Conservation (phyloP, 768 basidiomycete genomes). For the Coprinopsis cinerea region DNA sequence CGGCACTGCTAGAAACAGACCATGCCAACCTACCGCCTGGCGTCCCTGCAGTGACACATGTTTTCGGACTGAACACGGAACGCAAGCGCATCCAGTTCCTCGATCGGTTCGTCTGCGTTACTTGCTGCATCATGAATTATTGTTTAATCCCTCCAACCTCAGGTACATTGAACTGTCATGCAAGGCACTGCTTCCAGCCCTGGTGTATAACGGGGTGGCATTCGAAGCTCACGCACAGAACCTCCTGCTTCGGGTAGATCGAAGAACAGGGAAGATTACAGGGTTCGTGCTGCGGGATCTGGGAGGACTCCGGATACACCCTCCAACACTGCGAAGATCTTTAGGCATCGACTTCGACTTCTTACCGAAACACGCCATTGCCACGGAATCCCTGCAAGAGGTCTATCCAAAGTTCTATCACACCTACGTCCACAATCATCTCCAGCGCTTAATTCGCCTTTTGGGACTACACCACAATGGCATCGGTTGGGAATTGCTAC, state of each 20-base stretch:
- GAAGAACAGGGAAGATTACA: conserved; percentile 32
- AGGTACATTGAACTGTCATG: conserved; percentile 50
- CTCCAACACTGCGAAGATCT: conserved; percentile 39
- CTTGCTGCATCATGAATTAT: not conserved
- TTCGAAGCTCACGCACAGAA: conserved; percentile 63
- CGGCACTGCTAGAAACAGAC: conserved; percentile 49
- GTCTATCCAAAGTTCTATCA: conserved; percentile 55
- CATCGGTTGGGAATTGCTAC: conserved; percentile 44
- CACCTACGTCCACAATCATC: conserved; percentile 54
- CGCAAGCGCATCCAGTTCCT: conserved; percentile 42
- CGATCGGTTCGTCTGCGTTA: conserved; percentile 30
- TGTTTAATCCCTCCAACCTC: not conserved
- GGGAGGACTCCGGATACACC: conserved; percentile 52
- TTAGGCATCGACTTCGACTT: conserved; percentile 47
- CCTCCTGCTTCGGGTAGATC: conserved; percentile 42
- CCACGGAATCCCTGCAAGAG: conserved; percentile 41
- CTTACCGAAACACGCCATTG: conserved; percentile 48
- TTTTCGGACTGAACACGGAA: conserved; percentile 40
- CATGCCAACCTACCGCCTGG: conserved; percentile 35
- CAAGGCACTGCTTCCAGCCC: conserved; percentile 44
- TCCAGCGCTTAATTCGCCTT: conserved; percentile 50
- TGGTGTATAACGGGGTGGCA: conserved; percentile 50
- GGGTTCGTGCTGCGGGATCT: conserved; percentile 55
- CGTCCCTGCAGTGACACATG: conserved; percentile 40
- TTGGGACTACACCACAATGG: conserved; percentile 49